Conservation (phyloP, 1,139 yeast genomes). For the Scheffersomyces segobiensis region DNA sequence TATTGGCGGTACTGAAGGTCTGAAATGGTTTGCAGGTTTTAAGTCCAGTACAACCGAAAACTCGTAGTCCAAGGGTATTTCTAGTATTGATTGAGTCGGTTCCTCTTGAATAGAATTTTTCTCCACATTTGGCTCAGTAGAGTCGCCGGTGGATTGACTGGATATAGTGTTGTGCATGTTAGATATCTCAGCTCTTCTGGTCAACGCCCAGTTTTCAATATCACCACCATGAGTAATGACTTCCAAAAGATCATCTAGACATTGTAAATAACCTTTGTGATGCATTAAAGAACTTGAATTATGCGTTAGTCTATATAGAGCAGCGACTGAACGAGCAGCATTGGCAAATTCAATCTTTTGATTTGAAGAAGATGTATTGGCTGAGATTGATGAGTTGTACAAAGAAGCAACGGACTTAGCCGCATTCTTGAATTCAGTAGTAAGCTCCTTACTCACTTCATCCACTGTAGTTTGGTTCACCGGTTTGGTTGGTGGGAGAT, state of each 20-base stretch:
- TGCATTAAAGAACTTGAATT: constrained; percentile 42
- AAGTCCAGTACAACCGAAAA: constrained; percentile 35
- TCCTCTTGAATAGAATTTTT: background rate
- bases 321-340: constrained; percentile 67
- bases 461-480: constrained; percentile 43
- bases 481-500: constrained; percentile 51
- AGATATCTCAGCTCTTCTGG: constrained; percentile 48
- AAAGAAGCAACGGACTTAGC: constrained; percentile 47
- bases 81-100: constrained; percentile 10
- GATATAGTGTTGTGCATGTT: constrained; percentile 15
- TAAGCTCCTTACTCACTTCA: constrained; percentile 44
- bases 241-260: constrained; percentile 55
- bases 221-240: constrained; percentile 49
- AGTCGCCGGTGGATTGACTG: background rate
- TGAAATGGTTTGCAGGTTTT: constrained; percentile 39
- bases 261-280: constrained; percentile 56
- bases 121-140: constrained; percentile 1
- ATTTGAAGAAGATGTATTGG: constrained; percentile 8
- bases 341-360: constrained; percentile 54
- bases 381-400: constrained; percentile 31
- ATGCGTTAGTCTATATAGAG: constrained; percentile 55
- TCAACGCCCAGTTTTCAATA: constrained; percentile 53
- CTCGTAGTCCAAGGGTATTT: constrained; percentile 36
- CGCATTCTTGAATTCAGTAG: constrained; percentile 44
- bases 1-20: constrained; percentile 47